Conservation (phyloP, 208 protist species). For the Naegleria fowleri region DNA sequence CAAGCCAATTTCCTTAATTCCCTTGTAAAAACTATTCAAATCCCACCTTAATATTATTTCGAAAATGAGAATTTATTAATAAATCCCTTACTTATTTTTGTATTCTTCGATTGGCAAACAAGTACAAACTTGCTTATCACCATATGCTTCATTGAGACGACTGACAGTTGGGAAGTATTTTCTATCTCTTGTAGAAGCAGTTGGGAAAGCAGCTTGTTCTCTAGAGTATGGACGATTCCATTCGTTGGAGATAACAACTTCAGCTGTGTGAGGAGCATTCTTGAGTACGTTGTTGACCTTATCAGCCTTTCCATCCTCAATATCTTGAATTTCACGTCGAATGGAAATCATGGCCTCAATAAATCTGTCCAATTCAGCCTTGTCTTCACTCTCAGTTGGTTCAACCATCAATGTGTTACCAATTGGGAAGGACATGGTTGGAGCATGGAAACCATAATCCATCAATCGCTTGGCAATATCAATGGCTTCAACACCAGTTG, state of each 20-base stretch:
- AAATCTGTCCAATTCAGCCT: conserved; percentile 86
- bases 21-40: not conserved
- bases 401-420: conserved; percentile 92
- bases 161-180: conserved; percentile 88
- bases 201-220: conserved; percentile 85
- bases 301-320: conserved; percentile 76
- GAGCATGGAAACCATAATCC: conserved; percentile 94
- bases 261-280: conserved; percentile 90
- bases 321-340: conserved; percentile 84
- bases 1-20: too few species aligned
- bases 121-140: conserved; percentile 88
- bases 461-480: conserved; percentile 96
- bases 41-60: not conserved
- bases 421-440: conserved; percentile 87
- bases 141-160: conserved; percentile 89
- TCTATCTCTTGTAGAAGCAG: conserved; percentile 54
- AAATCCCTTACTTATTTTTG: conserved; percentile 22
- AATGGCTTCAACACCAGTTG: conserved; percentile 79
- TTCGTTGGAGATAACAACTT: conserved; percentile 60
- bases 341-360: conserved; percentile 90
- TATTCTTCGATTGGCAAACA: conserved; percentile 70
- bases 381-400: conserved; percentile 93
- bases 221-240: conserved; percentile 88
- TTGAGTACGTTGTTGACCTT: conserved; percentile 88
- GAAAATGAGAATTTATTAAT: not conserved